These are phyloP conservation scores for Helichrysum umbraculigerum DNA, from an alignment of 129 eudicot species.

Conservation along the genomic window DNA sequence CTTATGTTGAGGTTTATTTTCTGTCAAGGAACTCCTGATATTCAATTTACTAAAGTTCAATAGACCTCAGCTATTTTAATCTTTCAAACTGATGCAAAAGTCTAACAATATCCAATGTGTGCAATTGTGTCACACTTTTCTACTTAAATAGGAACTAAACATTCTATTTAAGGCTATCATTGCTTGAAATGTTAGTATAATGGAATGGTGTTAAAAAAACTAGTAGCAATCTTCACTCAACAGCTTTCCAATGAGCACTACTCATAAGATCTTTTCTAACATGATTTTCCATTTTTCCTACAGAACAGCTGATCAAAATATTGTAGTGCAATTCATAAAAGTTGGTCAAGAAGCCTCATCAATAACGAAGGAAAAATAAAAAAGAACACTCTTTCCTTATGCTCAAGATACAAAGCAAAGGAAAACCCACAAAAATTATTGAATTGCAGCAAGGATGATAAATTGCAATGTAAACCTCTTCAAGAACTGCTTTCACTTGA, in stretches of 20 bases:
- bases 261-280: neutral
- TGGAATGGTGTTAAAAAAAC: constrained; percentile 2
- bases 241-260: constrained; percentile 1
- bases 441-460: neutral
- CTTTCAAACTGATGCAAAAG: neutral
- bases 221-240: neutral
- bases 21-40: neutral
- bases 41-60: neutral
- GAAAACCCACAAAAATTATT: neutral
- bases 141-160: neutral
- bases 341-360: constrained; percentile 15
- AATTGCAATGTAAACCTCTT: constrained; percentile 50
- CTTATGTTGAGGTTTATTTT: neutral
- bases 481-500: constrained; percentile 88
- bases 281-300: neutral
- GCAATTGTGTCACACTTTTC: neutral
- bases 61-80: neutral
- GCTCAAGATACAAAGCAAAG: constrained; percentile 7
- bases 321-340: neutral
- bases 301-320: constrained; percentile 7
- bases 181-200: neutral
- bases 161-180: neutral
- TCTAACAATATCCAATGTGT: neutral
- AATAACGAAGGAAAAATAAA: neutral
- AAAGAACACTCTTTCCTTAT: no score